A percentile compares a stretch with the other conserved stretches of the same genome.
phyloP scores from a whole-genome alignment of 192 early-diverging fungal species.

The Geranomyces michiganensis region DNA sequence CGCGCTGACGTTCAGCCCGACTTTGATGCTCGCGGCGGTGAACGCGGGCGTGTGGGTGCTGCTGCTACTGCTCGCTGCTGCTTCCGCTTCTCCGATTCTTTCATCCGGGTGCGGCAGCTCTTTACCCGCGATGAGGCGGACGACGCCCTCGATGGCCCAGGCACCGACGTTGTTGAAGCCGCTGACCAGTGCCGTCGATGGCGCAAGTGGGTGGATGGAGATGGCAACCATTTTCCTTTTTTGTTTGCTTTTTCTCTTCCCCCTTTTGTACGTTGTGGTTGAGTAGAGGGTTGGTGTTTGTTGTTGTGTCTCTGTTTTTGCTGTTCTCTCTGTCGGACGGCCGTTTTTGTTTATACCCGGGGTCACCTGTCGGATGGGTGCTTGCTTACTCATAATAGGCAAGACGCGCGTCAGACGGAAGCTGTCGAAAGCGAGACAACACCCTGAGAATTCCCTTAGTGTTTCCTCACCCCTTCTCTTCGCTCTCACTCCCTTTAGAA shows the following conservation, averaged over 20 bases:
- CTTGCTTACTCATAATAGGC: too few species aligned
- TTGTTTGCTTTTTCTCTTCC: conserved; percentile 24
- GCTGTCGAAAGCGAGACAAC: too few species aligned
- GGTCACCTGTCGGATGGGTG: too few species aligned
- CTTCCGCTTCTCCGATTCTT: not conserved
- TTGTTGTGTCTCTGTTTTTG: too few species aligned
- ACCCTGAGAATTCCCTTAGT: too few species aligned
- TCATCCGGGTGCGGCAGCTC: not conserved
- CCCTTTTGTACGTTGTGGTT: too few species aligned
- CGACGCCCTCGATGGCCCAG: conserved; percentile 32
- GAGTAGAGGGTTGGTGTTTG: too few species aligned
- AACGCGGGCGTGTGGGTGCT: conserved; percentile 16
- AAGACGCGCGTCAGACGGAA: too few species aligned
- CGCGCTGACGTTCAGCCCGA: conserved; percentile 21
- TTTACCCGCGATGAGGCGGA: conserved; percentile 20
- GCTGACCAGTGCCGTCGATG: conserved; percentile 20
- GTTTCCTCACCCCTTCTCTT: too few species aligned
- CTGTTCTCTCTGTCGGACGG: too few species aligned
- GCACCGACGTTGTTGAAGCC: conserved; percentile 31
- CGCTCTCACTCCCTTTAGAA: too few species aligned
- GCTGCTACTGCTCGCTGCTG: not conserved
- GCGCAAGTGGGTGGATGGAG: conserved; percentile 29
- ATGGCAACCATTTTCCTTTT: conserved; percentile 20
- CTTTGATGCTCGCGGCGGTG: conserved; percentile 26
- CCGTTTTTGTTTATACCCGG: too few species aligned